phyloP scores from a whole-genome alignment of 2,329 filamentous ascomycete genomes.

The Penicillium nordicum region DNA sequence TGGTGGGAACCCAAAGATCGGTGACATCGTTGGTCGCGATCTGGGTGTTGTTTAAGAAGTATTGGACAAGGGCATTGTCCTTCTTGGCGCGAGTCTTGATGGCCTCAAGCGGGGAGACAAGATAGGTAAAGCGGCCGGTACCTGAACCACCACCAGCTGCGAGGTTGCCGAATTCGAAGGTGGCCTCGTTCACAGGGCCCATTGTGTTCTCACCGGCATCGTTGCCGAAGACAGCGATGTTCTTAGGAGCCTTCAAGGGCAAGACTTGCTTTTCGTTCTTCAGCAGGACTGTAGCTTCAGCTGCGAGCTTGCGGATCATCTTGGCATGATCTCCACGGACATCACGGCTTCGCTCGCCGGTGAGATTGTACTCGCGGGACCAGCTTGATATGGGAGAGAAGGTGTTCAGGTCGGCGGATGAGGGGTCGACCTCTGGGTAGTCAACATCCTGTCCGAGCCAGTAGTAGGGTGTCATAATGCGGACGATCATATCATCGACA shows the following conservation, averaged over 20 bases:
- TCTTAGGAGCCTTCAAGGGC: constrained; percentile 48
- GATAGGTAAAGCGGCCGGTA: constrained; percentile 21
- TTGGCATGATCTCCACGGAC: constrained; percentile 67
- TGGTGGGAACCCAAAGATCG: constrained; percentile 21
- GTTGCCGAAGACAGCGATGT: constrained; percentile 51
- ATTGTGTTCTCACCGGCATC: constrained; percentile 42
- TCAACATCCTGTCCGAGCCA: constrained; percentile 43
- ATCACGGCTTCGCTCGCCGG: constrained; percentile 38
- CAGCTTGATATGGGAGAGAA: constrained; percentile 12
- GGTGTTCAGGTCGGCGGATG: constrained; percentile 28
- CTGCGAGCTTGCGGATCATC: constrained; percentile 69
- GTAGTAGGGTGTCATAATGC: constrained; percentile 49
- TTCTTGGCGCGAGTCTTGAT: constrained; percentile 24
- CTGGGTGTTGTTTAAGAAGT: constrained; percentile 20
- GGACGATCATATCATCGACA: constrained; percentile 47
- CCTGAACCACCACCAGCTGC: constrained; percentile 19
- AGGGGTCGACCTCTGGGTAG: constrained; percentile 30
- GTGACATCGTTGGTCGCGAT: constrained; percentile 7
- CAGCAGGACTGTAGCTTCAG: constrained; percentile 71
- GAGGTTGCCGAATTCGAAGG: constrained; percentile 17
- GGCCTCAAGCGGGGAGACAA: constrained; percentile 29
- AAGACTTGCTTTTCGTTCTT: constrained; percentile 51
- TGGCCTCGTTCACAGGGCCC: constrained; percentile 9
- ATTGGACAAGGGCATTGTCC: constrained; percentile 24
- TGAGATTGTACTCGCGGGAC: constrained; percentile 17